phyloP scores from a whole-genome alignment of 192 early-diverging fungal genomes.

The Linderina pennispora region DNA sequence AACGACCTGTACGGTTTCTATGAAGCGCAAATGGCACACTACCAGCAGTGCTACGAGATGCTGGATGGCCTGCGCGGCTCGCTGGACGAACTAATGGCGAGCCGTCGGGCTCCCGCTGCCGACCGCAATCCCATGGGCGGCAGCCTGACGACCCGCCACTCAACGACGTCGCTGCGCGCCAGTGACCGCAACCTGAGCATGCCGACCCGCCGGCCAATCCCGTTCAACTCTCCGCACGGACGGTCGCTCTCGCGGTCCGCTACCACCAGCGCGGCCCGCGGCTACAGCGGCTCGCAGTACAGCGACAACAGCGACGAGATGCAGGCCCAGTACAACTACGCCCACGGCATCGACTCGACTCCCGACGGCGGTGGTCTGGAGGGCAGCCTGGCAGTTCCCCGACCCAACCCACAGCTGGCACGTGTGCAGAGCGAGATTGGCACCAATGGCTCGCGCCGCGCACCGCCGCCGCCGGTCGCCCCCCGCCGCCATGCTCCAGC shows the following conservation, averaged over 20 bases:
- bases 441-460: constrained; percentile 1
- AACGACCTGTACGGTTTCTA: constrained; percentile 48
- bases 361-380: constrained; percentile 9
- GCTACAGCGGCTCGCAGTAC: constrained; percentile 27
- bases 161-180: constrained; percentile 19
- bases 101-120: constrained; percentile 26
- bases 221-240: constrained; percentile 13
- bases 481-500: constrained; percentile 47
- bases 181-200: constrained; percentile 4
- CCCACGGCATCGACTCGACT: constrained; percentile 8
- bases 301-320: constrained; percentile 21
- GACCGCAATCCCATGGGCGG: constrained; percentile 26
- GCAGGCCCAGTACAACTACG: constrained; percentile 2
- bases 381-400: constrained; percentile 20
- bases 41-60: constrained; percentile 28
- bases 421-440: constrained; percentile 43
- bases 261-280: constrained; percentile 15
- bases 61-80: constrained; percentile 20
- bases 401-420: constrained; percentile 30
- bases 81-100: constrained; percentile 31
- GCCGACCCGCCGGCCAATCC: constrained; percentile 17
- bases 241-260: constrained; percentile 23
- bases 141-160: constrained; percentile 16
- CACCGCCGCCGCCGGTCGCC: constrained; percentile 29
- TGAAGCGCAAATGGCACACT: constrained; percentile 41